These are phyloP conservation scores for Filosporella fistucella DNA, from an alignment of 495 filamentous ascomycete species.

Conservation along the genomic window DNA sequence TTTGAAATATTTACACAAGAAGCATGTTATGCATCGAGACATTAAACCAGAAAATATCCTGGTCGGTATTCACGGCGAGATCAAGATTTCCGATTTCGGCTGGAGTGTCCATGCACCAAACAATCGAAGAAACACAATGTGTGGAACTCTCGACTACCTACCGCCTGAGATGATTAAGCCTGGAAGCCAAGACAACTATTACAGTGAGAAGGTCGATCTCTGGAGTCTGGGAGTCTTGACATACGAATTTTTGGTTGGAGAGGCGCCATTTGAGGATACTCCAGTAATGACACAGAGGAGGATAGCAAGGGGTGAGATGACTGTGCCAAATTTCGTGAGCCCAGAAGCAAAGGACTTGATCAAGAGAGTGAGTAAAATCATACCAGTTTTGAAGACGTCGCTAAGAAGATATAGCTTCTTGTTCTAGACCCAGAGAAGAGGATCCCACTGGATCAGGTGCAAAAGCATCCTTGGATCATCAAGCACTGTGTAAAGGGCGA, in stretches of 20 bases:
- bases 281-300: constrained; percentile 91
- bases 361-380: constrained; percentile 60
- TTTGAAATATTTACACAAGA: constrained; percentile 87
- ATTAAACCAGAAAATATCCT: constrained; percentile 99
- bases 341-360: constrained; percentile 90
- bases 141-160: constrained; percentile 94
- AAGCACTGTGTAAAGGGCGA: constrained; percentile 91
- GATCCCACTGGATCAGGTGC: constrained; percentile 83
- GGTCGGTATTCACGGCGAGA: constrained; percentile 94
- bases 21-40: constrained; percentile 97
- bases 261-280: constrained; percentile 95
- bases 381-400: not conserved
- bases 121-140: constrained; percentile 90
- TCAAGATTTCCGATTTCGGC: constrained; percentile 97
- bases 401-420: constrained; percentile 56
- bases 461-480: constrained; percentile 91
- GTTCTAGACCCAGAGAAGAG: constrained; percentile 93
- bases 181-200: constrained; percentile 74
- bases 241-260: constrained; percentile 94
- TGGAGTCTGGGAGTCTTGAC: constrained; percentile 95
- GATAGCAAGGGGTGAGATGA: constrained; percentile 89
- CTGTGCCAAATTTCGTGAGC: constrained; percentile 83
- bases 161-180: constrained; percentile 95
- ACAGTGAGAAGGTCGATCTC: constrained; percentile 92
- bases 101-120: constrained; percentile 99